Evolutionary conservation across 1,284 basidiomycete species (phyloP), one percentile per base, ranked within the genome.

Genomic region (Stygiomarasmius scandens): DNA sequence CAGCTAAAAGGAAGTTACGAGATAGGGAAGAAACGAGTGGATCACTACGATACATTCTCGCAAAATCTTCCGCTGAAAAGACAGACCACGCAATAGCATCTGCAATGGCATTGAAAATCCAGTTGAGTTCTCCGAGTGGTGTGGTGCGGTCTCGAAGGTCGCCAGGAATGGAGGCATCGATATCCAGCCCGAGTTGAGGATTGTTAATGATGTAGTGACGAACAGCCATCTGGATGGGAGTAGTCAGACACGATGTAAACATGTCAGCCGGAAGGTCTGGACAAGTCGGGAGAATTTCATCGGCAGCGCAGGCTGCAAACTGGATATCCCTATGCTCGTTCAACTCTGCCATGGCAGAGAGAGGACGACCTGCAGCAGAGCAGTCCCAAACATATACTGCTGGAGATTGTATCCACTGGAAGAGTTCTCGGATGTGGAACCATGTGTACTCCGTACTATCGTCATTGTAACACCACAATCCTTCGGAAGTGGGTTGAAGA

Each of bases 311-410:
- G 0, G 96, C 96, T 0, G 96, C 96, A 4, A 99, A 89, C 69
- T 99, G 96, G 52, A 99, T 59, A 75, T 78, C 34, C 82, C 89
- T n/a, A n/a, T n/a, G n/a, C 63, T 85, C 85, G 2, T 81, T 73
- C 61, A 83, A 83, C 12, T 84, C n/a, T 85, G 2, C 83, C 84
- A 49, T 85, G 81, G 97, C 98, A 61, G 85, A 84, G 47, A 99
- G 80, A 49, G 99, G 88, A 71, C 98, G 89, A 0, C 96, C 96
- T 0, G 97, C 96, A 8, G 94, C 92, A 11, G 95, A 97, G 69
- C 96, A 98, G 70, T 99, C 96, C 96, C 96, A 99, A 54, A 99
- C 93, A 69, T 96, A 99, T 55, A 99, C 95, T 54, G 93, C 96
- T 1, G 97, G 96, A 2, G 94, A 94, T 4, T 92, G 92, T 1